Evolutionary conservation across 805 yeast species (phyloP), one percentile per base, ranked within the genome.

Genomic region (Dipodascopsis uninucleata): DNA sequence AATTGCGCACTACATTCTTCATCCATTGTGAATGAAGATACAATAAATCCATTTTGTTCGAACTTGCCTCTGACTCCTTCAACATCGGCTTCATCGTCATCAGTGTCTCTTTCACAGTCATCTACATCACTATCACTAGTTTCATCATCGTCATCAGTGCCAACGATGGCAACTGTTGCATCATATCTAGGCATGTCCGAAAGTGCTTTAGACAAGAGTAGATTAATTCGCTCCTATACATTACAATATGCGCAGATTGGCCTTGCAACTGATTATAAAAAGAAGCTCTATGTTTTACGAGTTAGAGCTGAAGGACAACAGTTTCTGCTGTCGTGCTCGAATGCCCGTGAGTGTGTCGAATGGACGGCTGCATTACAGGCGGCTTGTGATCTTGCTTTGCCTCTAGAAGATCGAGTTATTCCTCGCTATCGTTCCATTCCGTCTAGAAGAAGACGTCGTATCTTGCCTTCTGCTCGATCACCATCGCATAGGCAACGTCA

Each of bases 211-310:
- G n/a, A n/a, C n/a, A n/a, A n/a, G n/a, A n/a, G n/a, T n/a, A 25
- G 39, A 17, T 52, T 62, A 32, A 21, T 60, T 31, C 72, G 81
- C 52, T 76, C 87, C 0, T 89, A 78, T 63, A 79, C 96, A 1
- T 70, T 90, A 29, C 97, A 93, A 64, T 81, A 81, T 65, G 89
- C 93, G 9, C 79, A 74, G 57, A 66, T 85, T 35, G 98, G 98
- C 0, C 68, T 87, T 10, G 96, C 97, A 0, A 71, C 78, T 1
- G 98, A 90, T 64, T 87, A 87, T 64, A 75, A 74, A 45, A 86
- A 87, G 62, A 76, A 75, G 52, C 71, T 76, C 14, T 75, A 79
- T 59, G 85, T 82, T 3, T 63, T 88, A 31, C 68, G 98, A 39
- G 56, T 90, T 14, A 75, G 98, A 17, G 75, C 82, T 28, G 97